phyloP scores from a whole-genome alignment of 805 yeast species.

The Blastobotrys peoriensis region DNA sequence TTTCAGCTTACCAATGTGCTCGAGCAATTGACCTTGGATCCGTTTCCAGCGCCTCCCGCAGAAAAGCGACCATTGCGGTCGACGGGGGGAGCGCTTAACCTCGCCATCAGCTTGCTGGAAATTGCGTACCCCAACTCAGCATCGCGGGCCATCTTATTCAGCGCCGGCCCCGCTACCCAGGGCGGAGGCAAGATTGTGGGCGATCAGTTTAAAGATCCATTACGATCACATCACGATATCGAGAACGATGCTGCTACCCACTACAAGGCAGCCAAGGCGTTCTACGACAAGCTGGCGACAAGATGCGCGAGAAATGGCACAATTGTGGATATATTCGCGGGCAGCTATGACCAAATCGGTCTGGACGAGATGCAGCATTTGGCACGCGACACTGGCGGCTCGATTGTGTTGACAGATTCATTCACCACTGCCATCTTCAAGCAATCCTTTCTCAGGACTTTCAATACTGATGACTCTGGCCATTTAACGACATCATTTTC shows the following conservation, averaged over 20 bases:
- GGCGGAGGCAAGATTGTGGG: slow-evolving; percentile 87
- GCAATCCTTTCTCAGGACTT: slow-evolving; percentile 78
- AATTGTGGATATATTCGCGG: slow-evolving; percentile 83
- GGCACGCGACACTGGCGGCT: slow-evolving; percentile 83
- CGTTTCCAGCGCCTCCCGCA: slow-evolving; percentile 71
- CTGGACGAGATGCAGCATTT: slow-evolving; percentile 85
- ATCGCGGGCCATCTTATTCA: slow-evolving; percentile 72
- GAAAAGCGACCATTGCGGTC: slow-evolving; percentile 69
- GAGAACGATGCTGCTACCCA: slow-evolving; percentile 84
- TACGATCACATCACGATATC: slow-evolving; percentile 88
- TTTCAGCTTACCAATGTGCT: slow-evolving; percentile 65
- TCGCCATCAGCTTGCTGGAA: slow-evolving; percentile 71
- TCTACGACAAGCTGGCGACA: slow-evolving; percentile 65
- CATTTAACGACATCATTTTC: slow-evolving; percentile 65
- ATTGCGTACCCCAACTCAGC: slow-evolving; percentile 72
- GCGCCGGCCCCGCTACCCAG: slow-evolving; percentile 86
- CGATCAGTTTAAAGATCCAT: slow-evolving; percentile 78
- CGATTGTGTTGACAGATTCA: slow-evolving; percentile 78
- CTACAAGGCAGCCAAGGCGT: slow-evolving; percentile 75
- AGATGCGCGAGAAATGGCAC: slow-evolving; percentile 69
- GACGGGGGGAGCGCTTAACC: slow-evolving; percentile 79
- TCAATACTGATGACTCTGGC: slow-evolving; percentile 74
- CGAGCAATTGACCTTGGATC: slow-evolving; percentile 63
- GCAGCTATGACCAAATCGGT: slow-evolving; percentile 95
- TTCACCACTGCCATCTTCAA: slow-evolving; percentile 91